A percentile compares a stretch with the other conserved stretches of the same genome.
These are phyloP conservation scores for Luffa aegyptiaca DNA, from an alignment of 306 rosid genomes.

Conservation along the genomic window DNA sequence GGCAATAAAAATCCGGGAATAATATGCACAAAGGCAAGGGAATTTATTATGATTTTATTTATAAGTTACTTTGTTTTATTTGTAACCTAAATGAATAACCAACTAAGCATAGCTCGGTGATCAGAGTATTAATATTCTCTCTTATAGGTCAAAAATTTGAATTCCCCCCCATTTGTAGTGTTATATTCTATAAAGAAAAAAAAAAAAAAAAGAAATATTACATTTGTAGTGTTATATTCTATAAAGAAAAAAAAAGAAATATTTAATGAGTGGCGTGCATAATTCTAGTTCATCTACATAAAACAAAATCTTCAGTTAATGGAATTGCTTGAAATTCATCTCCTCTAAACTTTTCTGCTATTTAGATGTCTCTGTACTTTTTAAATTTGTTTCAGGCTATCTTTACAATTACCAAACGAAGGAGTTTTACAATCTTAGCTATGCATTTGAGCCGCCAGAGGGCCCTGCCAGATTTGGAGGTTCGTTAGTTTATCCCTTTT, in stretches of 20 bases:
- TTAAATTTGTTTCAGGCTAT: constrained; percentile 51
- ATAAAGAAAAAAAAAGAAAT: neutral
- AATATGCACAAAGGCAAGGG: no score
- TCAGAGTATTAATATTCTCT: neutral
- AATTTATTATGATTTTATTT: neutral
- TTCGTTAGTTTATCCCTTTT: constrained; percentile 32
- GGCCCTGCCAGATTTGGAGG: constrained; percentile 97
- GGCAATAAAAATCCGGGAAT: no score
- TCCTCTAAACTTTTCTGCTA: neutral
- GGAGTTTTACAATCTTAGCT: constrained; percentile 90
- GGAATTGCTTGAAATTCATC: neutral
- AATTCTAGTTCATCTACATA: neutral
- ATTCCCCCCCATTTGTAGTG: neutral
- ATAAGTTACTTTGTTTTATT: neutral
- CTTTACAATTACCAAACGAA: constrained; percentile 78
- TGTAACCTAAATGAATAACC: neutral
- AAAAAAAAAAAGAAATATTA: neutral
- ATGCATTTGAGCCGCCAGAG: constrained; percentile 60
- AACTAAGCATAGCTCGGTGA: neutral
- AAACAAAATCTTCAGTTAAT: neutral
- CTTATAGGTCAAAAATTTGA: neutral
- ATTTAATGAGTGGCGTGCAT: neutral
- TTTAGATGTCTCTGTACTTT: neutral
- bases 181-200: neutral
- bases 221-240: neutral